Evolutionary conservation across 345 rosid genomes (phyloP).

Genomic region (Pelargonium nanum): DNA sequence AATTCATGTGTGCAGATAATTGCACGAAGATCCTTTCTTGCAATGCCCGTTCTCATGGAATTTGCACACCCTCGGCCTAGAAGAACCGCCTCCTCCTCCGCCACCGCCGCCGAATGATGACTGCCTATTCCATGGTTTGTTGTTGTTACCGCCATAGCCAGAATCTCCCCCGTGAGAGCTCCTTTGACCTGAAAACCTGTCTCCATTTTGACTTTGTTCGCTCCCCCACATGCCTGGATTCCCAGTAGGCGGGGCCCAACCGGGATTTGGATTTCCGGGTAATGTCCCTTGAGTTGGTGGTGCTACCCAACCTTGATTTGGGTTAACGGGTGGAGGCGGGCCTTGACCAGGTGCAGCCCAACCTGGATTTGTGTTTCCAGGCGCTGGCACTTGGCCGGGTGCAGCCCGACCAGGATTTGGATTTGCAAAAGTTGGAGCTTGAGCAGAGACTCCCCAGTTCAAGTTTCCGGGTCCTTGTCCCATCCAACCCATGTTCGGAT

Average conservation of each 20-base stretch:
- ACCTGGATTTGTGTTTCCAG: conserved; percentile 36
- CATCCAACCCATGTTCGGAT: conserved; percentile 9
- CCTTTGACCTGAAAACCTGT: conserved; percentile 30
- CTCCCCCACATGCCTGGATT: conserved; percentile 42
- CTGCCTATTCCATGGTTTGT: conserved; percentile 46
- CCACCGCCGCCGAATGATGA: conserved; percentile 32
- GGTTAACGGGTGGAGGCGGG: conserved; percentile 25
- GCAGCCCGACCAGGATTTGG: conserved; percentile 41
- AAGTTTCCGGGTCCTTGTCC: conserved; percentile 7
- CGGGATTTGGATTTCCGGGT: conserved; percentile 23
- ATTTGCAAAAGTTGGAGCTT: conserved; percentile 33
- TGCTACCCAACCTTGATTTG: conserved; percentile 39
- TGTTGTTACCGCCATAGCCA: conserved; percentile 42
- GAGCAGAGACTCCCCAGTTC: conserved; percentile 41
- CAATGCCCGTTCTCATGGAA: conserved; percentile 55
- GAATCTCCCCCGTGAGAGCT: conserved; percentile 38
- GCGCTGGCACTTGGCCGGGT: conserved; percentile 44
- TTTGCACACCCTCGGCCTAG: conserved; percentile 51
- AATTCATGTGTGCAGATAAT: conserved; percentile 45
- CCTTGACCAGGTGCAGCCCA: conserved; percentile 46
- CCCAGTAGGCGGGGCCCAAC: conserved; percentile 9
- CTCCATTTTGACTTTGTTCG: conserved; percentile 48
- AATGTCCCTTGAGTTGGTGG: conserved; percentile 40
- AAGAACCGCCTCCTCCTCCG: conserved; percentile 29
- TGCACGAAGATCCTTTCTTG: conserved; percentile 67